Base-by-base conservation (phyloP, 1,139 yeast species). In the Lodderomyces beijingensis region DNA sequence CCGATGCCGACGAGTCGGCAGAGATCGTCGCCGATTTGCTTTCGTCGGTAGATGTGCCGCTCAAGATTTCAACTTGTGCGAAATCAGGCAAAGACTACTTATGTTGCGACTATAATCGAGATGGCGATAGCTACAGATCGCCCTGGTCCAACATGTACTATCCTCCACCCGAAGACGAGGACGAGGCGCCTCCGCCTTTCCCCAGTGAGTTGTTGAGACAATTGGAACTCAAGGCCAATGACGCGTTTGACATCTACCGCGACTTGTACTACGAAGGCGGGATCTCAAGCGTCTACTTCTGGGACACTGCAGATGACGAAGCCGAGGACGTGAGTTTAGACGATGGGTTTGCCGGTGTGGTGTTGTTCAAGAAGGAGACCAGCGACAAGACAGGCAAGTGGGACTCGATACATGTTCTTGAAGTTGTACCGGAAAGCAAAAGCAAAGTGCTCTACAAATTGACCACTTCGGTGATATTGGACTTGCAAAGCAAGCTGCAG, bases 351-450 rank as follows among this genome's bases (percentile, higher is more conserved):
- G 96, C 96, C 2, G 98, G 98, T 8, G 96, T 88, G 6, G 89
- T 81, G 10, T 66, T 91, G 42, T 70, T 91, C 51, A 86, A 89
- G 62, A 91, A 91, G 58, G 68, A 72, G 36, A 67, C 71, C 21
- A 77, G 69, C 28, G 62, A 64, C 37, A 59, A 57, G 25, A 53
- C 64, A 12, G 88, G 89, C 11, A 70, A 74, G 34, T 89, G 97
- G 97, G 95, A 89, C 56, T 78, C 91, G 33, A 83, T 88, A 44
- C 97, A 91, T 55, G 97, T 91, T 16, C 75, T 91, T 47, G 97
- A 91, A 57, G 85, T 83, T 9, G 67, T 66, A 14, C 70, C 71
- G 1, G 62, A 64, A 22, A 61, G 70, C 16, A 46, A 65, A 12
- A 51, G 67, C 9, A 58, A 63, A 13, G 83, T 82, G 54, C 59